Evolutionary conservation across 2,329 filamentous ascomycete genomes (phyloP), one percentile per base, ranked within the genome.

Genomic region (Aspergillus unguis): DNA sequence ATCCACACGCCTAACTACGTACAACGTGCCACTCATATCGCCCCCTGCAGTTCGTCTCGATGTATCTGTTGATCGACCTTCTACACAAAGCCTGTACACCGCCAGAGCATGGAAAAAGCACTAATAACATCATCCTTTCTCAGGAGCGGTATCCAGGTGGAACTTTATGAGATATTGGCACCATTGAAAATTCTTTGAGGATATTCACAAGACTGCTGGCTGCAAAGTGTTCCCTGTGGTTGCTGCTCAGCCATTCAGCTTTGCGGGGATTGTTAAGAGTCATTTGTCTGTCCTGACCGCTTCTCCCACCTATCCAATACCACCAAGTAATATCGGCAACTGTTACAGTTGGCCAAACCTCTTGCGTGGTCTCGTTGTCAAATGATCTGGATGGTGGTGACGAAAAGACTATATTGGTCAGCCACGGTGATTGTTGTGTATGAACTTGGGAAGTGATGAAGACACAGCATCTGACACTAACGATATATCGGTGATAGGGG

Each of bases 221-320:
- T 10, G 4, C 27, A 10, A 29, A 36, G 7, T 4, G 25, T 42
- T 38, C 23, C 36, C 17, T 50, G 3, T 49, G 44, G 51, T 28
- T 46, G 42, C 23, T 46, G 41, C 51, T 46, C 35, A 40, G 29
- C 51, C 51, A 46, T 50, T 50, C 28, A 42, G 45, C 31, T 46
- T 27, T 44, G 45, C 17, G 29, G 11, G 11, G 36, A 36, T n/a
- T 41, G 41, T 38, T 44, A 38, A 26, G 40, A 40, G 32, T 31
- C 11, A 29, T 38, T 17, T 29, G 9, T n/a, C 25, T 27, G 41
- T 48, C 41, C 52, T 58, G 55, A 58, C 55, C 55, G 55, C 55
- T 53, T 52, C 50, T 55, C 52, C 17, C 17, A 17, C 17, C 52
- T 44, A 44, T 54, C 29, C 46, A 11, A 49, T 53, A 17, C 8